phyloP scores from a whole-genome alignment of 2,329 filamentous ascomycete species.

The Cercospora sesami region DNA sequence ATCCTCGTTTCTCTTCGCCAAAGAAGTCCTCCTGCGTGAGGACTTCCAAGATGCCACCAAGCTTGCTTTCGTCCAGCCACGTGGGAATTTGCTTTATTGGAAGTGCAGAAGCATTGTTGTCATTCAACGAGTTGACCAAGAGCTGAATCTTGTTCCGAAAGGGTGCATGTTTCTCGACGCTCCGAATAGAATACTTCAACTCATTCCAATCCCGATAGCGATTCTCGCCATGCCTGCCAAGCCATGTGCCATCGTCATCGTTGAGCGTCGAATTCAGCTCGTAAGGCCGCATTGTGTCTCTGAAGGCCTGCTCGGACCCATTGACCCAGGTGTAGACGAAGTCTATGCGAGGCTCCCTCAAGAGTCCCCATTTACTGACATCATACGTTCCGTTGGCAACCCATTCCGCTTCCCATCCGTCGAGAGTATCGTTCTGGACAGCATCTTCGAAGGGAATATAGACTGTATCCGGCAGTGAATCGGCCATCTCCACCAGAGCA shows the following conservation, averaged over 20 bases:
- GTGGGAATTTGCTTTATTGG: constrained; percentile 2
- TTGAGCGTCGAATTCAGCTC: not conserved
- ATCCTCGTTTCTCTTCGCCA: not conserved
- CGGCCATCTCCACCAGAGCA: not conserved
- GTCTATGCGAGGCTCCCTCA: not conserved
- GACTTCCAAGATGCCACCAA: not conserved
- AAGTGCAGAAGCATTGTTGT: not conserved
- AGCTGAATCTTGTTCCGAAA: constrained; percentile 19
- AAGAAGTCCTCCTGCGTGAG: constrained; percentile 9
- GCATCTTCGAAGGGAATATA: not conserved
- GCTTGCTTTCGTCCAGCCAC: not conserved
- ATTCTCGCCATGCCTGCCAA: not conserved
- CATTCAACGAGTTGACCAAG: constrained; percentile 22
- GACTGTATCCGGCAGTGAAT: not conserved
- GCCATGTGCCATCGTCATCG: not conserved
- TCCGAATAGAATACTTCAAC: constrained; percentile 15
- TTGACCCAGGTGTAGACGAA: not conserved
- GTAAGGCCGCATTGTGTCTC: not conserved
- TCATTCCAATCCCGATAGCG: constrained; percentile 16
- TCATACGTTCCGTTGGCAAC: not conserved
- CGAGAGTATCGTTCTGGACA: not conserved
- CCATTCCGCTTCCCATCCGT: not conserved
- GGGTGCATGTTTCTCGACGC: constrained; percentile 2
- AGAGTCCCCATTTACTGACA: not conserved
- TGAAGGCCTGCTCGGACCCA: not conserved